Percentiles rank a stretch among this genome's conserved stretches.
phyloP scores from a whole-genome alignment of 306 rosid genomes.

The Dryas alaskensis region DNA sequence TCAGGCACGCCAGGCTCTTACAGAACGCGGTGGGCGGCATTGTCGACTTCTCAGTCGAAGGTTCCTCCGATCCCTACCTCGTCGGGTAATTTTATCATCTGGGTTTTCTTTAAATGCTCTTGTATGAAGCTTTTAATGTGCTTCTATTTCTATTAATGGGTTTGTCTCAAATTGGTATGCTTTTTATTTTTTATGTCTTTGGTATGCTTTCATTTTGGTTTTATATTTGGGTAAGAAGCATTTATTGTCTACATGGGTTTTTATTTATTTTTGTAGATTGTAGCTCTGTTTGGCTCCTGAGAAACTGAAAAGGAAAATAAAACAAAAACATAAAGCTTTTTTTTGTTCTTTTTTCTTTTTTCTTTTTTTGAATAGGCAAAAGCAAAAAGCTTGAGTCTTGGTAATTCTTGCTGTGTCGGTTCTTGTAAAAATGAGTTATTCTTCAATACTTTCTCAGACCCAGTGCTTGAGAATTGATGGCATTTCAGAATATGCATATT shows the following conservation, averaged over 20 bases:
- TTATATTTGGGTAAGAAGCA: constrained; percentile 14
- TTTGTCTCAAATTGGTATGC: constrained; percentile 13
- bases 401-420: background rate
- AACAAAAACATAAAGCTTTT: background rate
- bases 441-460: background rate
- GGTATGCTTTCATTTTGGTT: background rate
- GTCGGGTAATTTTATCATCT: constrained; percentile 58
- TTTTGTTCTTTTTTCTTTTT: background rate
- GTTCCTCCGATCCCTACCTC: constrained; percentile 70
- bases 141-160: constrained; percentile 30
- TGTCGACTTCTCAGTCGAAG: constrained; percentile 75
- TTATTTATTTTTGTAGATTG: background rate
- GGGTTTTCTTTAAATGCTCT: constrained; percentile 14
- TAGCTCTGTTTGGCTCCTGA: constrained; percentile 20
- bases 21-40: constrained; percentile 52
- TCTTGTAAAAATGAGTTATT: background rate
- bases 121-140: background rate
- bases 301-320: constrained; percentile 16
- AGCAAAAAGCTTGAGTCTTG: constrained; percentile 4
- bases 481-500: background rate
- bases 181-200: constrained; percentile 1
- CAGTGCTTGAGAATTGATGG: constrained; percentile 13
- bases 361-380: background rate
- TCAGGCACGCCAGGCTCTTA: constrained; percentile 69
- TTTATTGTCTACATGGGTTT: constrained; percentile 14